phyloP scores from a whole-genome alignment of 108 stramenopile species.

The Stephanodiscus triporus region DNA sequence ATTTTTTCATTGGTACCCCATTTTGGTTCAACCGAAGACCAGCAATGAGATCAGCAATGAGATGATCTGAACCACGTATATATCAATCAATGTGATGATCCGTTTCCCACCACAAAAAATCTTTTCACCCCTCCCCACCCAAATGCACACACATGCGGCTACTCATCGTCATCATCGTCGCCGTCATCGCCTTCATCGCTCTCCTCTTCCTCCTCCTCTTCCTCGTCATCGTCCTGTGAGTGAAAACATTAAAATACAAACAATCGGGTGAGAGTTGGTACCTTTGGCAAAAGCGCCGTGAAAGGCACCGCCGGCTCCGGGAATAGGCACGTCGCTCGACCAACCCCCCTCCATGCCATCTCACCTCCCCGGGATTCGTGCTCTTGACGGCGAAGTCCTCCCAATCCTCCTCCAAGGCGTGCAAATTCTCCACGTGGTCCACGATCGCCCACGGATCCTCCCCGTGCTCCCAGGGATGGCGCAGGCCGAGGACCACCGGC shows the following conservation, averaged over 20 bases:
- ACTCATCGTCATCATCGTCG: constrained; percentile 22
- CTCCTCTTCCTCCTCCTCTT: constrained; percentile 48
- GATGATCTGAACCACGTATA: background rate
- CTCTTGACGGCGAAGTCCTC: constrained; percentile 56
- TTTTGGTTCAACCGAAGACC: background rate
- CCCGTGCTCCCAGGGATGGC: constrained; percentile 87
- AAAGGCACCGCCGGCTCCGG: too few relatives aligned
- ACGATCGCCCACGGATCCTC: constrained; percentile 48
- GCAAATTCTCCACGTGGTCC: constrained; percentile 50
- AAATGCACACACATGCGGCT: background rate
- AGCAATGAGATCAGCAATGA: background rate
- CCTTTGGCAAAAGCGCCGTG: constrained; percentile 4
- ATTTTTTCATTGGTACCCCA: background rate
- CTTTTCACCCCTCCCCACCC: background rate
- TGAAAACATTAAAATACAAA: background rate
- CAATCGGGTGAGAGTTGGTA: background rate
- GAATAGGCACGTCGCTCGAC: constrained; percentile 29
- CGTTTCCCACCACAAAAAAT: background rate
- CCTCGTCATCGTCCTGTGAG: constrained; percentile 47
- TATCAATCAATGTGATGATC: background rate
- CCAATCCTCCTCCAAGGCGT: constrained; percentile 58
- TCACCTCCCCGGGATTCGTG: constrained; percentile 67
- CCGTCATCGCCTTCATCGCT: constrained; percentile 32
- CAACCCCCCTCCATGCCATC: constrained; percentile 64
- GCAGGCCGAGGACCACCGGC: constrained; percentile 72